These are phyloP conservation scores for Avena insularis DNA, from an alignment of 176 grass and related monocot genomes.

Conservation along the genomic window DNA sequence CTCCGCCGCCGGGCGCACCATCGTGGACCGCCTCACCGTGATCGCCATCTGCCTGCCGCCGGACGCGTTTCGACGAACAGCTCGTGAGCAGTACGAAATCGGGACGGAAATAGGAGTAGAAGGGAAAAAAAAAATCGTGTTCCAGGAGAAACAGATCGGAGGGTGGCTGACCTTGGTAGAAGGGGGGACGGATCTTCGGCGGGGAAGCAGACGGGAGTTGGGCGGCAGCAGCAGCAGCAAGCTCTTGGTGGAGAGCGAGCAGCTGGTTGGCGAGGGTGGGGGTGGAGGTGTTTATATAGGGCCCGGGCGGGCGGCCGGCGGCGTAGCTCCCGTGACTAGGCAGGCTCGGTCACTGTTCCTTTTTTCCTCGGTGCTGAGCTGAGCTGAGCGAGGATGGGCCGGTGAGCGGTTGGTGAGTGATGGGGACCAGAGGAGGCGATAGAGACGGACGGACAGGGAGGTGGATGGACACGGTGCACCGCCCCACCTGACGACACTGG, in stretches of 20 bases:
- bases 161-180: constrained; percentile 36
- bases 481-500: constrained; percentile 6
- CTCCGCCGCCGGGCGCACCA: constrained; percentile 72
- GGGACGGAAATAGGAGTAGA: background rate
- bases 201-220: background rate
- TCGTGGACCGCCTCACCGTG: constrained; percentile 60
- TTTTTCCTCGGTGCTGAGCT: background rate
- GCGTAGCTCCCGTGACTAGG: background rate
- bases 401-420: constrained; percentile 52
- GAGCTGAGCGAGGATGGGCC: background rate
- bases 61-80: constrained; percentile 16
- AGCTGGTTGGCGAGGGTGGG: constrained; percentile 35
- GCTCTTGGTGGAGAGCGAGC: constrained; percentile 60
- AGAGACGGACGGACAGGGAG: background rate
- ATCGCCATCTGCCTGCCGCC: constrained; percentile 52
- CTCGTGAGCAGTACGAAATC: background rate
- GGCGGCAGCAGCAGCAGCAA: background rate
- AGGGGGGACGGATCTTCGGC: constrained; percentile 24
- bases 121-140: too few species aligned
- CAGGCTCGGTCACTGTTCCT: too few species aligned
- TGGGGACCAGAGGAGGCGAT: constrained; percentile 12
- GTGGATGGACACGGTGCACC: constrained; percentile 35
- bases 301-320: background rate
- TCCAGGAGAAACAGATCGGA: background rate
- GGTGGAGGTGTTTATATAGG: constrained; percentile 46